These are phyloP conservation scores for Macrolepiota fuliginosa DNA, from an alignment of 768 basidiomycete species.

Conservation along the genomic window DNA sequence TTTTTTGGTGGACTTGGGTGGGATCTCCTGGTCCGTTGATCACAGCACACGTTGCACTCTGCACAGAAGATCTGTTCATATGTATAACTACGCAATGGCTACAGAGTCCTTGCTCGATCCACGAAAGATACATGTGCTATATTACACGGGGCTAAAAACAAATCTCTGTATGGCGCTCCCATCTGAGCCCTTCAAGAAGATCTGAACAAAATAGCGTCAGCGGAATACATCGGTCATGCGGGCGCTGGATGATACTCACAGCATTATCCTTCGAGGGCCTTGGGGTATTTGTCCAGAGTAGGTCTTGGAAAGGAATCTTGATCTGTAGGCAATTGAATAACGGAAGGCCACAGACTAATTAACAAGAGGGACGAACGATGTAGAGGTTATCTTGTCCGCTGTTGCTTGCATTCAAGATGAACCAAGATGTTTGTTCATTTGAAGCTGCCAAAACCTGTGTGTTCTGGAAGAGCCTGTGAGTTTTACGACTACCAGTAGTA, in stretches of 20 bases:
- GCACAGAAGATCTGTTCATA: too few relatives aligned
- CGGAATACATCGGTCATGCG: neutral
- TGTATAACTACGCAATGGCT: neutral
- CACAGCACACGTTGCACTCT: too few relatives aligned
- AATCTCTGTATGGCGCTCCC: neutral
- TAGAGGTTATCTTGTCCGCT: constrained; percentile 1
- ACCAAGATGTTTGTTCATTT: constrained; percentile 5
- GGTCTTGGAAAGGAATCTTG: constrained; percentile 5
- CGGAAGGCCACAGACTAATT: neutral
- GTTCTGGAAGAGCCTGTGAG: neutral
- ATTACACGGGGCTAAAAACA: neutral
- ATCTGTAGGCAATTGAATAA: neutral
- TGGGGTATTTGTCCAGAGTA: constrained; percentile 10
- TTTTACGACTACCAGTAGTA: too few relatives aligned
- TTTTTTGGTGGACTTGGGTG: too few relatives aligned
- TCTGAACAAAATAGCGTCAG: neutral
- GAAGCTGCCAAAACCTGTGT: constrained; percentile 2
- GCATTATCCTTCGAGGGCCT: neutral
- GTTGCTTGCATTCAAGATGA: neutral
- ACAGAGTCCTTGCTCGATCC: neutral
- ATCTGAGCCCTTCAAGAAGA: neutral
- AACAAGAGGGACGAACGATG: neutral
- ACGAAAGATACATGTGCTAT: neutral
- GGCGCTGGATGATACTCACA: neutral
- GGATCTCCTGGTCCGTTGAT: too few relatives aligned